Evolutionary conservation across 495 filamentous ascomycete genomes (phyloP).

Genomic region (Xylaria flabelliformis): DNA sequence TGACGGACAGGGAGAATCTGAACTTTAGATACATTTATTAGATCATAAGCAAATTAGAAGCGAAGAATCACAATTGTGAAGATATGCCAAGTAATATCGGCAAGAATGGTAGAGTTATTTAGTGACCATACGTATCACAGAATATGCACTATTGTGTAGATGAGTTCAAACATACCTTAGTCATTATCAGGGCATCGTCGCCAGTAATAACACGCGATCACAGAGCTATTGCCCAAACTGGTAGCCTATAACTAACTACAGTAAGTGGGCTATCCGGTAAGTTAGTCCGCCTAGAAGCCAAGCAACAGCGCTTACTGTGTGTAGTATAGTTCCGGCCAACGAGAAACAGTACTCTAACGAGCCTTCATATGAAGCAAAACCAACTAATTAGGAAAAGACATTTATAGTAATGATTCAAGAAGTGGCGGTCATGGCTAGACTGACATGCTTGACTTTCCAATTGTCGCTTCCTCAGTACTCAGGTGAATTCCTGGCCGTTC

Average conservation of each 20-base stretch:
- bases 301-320: slow-evolving; percentile 11
- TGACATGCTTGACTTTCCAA: neutral
- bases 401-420: neutral
- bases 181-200: neutral
- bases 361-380: too few relatives aligned
- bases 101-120: neutral
- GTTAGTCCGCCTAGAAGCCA: slow-evolving; percentile 2
- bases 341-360: neutral
- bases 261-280: neutral
- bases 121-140: neutral
- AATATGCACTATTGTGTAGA: neutral
- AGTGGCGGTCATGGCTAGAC: neutral
- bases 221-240: neutral
- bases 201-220: neutral
- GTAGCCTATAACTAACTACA: neutral
- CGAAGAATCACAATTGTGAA: neutral
- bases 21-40: slow-evolving; percentile 53
- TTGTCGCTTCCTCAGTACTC: neutral
- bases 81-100: neutral
- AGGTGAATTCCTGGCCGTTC: neutral
- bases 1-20: slow-evolving; percentile 67
- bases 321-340: neutral
- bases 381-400: neutral
- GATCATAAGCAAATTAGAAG: neutral
- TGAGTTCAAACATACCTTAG: neutral